Evolutionary conservation across 208 protist genomes (phyloP).

Genomic region (Leishmania gerbilli): DNA sequence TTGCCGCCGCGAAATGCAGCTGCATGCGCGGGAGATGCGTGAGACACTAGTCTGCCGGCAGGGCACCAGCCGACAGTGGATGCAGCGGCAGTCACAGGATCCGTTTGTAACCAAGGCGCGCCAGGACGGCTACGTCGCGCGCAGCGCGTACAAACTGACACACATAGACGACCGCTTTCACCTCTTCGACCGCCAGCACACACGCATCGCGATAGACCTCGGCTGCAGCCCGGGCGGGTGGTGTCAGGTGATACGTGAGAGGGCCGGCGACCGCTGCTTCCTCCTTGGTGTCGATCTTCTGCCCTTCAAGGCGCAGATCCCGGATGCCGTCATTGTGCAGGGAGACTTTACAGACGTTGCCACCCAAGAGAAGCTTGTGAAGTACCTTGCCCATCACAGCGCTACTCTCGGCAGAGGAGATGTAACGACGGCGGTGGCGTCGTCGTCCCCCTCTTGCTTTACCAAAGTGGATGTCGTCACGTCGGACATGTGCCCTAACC

Average conservation of each 20-base stretch:
- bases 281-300: constrained; percentile 80
- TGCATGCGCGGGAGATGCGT: constrained; percentile 6
- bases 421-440: neutral
- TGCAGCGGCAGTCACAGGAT: constrained; percentile 63
- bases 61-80: constrained; percentile 50
- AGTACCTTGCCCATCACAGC: constrained; percentile 20
- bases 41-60: neutral
- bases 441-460: constrained; percentile 3
- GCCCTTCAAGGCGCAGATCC: constrained; percentile 46
- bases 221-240: constrained; percentile 88
- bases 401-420: neutral
- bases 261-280: constrained; percentile 55
- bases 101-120: constrained; percentile 68
- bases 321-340: constrained; percentile 65
- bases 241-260: constrained; percentile 82
- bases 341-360: constrained; percentile 68
- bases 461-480: constrained; percentile 66
- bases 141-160: constrained; percentile 80
- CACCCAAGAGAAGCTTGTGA: constrained; percentile 47
- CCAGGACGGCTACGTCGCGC: constrained; percentile 70
- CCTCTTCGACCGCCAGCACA: constrained; percentile 49
- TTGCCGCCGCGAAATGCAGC: neutral
- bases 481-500: constrained; percentile 88
- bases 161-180: constrained; percentile 72
- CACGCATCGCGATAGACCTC: constrained; percentile 70